Percentiles rank a stretch among this genome's conserved stretches.
Conservation (phyloP, 2,329 filamentous ascomycete genomes). For the Bipolaris cookei region DNA sequence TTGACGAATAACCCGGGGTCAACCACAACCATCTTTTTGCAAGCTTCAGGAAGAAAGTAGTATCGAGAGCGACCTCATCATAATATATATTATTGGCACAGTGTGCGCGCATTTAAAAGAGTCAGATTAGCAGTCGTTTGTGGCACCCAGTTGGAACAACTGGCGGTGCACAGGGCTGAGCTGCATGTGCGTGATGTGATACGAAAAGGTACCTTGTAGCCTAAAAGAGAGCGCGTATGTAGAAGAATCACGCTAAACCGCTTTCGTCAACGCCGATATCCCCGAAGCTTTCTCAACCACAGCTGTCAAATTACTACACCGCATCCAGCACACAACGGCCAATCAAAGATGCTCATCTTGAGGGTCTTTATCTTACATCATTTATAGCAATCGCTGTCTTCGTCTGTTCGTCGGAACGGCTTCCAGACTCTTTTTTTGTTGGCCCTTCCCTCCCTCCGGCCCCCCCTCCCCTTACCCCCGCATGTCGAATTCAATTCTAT, state of each 20-base stretch:
- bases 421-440: constrained; percentile 2
- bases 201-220: constrained; percentile 13
- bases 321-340: constrained; percentile 22
- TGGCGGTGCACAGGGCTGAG: constrained; percentile 5
- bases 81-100: background rate
- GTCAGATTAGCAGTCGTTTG: constrained; percentile 29
- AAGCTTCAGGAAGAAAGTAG: constrained; percentile 3
- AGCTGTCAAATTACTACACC: constrained; percentile 21
- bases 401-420: background rate
- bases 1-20: constrained; percentile 36
- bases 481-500: constrained; percentile 47
- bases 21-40: constrained; percentile 44
- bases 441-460: too few species aligned
- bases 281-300: constrained; percentile 26
- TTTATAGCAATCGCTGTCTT: constrained; percentile 13
- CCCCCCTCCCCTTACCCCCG: constrained; percentile 1
- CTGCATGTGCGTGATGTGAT: constrained; percentile 7
- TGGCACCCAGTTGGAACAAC: constrained; percentile 24
- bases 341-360: constrained; percentile 32
- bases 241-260: constrained; percentile 22
- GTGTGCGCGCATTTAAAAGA: constrained; percentile 7
- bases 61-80: constrained; percentile 26
- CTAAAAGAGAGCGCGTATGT: too few species aligned
- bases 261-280: constrained; percentile 25
- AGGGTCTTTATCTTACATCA: constrained; percentile 12